These are phyloP conservation scores for Clarireedia paspali DNA, from an alignment of 2,329 filamentous ascomycete species.

Conservation along the genomic window DNA sequence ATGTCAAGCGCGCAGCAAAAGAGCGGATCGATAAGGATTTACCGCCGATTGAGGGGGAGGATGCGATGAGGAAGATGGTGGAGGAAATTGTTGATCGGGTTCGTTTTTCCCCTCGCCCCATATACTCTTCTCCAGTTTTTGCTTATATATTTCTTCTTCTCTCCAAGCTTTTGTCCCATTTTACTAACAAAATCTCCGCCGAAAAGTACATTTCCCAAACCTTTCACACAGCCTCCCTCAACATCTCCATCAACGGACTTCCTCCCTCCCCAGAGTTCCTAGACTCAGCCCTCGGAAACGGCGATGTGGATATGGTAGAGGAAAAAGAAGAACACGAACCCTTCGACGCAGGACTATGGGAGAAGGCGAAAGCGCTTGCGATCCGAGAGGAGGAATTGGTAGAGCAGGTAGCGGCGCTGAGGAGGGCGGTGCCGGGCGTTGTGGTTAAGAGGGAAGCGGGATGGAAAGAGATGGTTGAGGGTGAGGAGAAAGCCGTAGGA, in stretches of 20 bases:
- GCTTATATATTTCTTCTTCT: neutral
- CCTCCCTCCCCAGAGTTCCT: constrained; percentile 33
- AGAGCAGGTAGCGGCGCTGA: constrained; percentile 48
- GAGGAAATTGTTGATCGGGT: constrained; percentile 54
- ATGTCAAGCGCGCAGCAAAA: constrained; percentile 60
- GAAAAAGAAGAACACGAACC: constrained; percentile 45
- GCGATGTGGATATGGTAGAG: neutral
- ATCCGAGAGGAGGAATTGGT: constrained; percentile 56
- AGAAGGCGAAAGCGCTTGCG: constrained; percentile 51
- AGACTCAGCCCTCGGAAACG: constrained; percentile 21
- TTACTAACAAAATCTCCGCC: neutral
- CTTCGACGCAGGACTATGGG: constrained; percentile 51
- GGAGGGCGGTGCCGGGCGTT: constrained; percentile 18
- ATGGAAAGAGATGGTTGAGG: constrained; percentile 17
- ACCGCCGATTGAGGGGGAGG: constrained; percentile 54
- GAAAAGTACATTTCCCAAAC: constrained; percentile 53
- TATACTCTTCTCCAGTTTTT: neutral
- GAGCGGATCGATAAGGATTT: constrained; percentile 61
- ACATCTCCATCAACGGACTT: constrained; percentile 55
- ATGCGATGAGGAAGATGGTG: constrained; percentile 50
- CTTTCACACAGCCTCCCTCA: constrained; percentile 49
- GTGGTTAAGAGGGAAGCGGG: constrained; percentile 16
- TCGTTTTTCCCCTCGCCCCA: constrained; percentile 12
- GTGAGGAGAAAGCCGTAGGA: constrained; percentile 16
- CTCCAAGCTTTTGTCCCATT: neutral